Evolutionary conservation across 371 early-diverging fungal species (phyloP), one percentile per base, ranked within the genome.

Genomic region (Conidiobolus incongruus): DNA sequence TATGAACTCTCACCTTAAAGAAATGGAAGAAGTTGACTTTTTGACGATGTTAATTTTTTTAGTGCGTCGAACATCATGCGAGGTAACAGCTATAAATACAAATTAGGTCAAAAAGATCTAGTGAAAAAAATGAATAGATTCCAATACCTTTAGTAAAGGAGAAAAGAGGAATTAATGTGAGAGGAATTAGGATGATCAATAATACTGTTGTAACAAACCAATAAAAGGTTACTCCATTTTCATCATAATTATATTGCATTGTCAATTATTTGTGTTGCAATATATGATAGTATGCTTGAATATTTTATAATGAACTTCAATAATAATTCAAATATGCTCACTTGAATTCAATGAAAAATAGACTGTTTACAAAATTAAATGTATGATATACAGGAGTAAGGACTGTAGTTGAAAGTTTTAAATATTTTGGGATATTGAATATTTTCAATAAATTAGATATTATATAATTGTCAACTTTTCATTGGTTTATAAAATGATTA

Each of bases 211-310:
- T 55, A 21, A 91, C 63, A 60, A 90, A 95, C 65, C 82, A 91
- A 62, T 76, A 77, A 65, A 93, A 95, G 48, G 79, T 81, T 49
- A 80, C 83, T 28, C 95, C 95, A 50, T 75, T 70, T 61, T 89
- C 88, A 64, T 95, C 95, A 57, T 91, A 95, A 37, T 68, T 66
- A 63, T 91, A 89, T 61, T 84, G 60, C 49, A 48, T 48, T 13
- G 15, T 52, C 36, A 43, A 12, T 29, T 24, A 13, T 35, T 36
- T 7, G 13, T 30, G 7, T 30, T 30, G n/a, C n/a, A n/a, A n/a
- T n/a, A n/a, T n/a, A n/a, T n/a, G n/a, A n/a, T n/a, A n/a, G n/a
- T n/a, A n/a, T n/a, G n/a, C n/a, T n/a, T n/a, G n/a, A n/a, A n/a
- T n/a, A n/a, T n/a, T n/a, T n/a, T n/a, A n/a, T n/a, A n/a, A n/a